Base-by-base conservation (phyloP, 352 stramenopile genomes). In the Globisporangium lucens region DNA sequence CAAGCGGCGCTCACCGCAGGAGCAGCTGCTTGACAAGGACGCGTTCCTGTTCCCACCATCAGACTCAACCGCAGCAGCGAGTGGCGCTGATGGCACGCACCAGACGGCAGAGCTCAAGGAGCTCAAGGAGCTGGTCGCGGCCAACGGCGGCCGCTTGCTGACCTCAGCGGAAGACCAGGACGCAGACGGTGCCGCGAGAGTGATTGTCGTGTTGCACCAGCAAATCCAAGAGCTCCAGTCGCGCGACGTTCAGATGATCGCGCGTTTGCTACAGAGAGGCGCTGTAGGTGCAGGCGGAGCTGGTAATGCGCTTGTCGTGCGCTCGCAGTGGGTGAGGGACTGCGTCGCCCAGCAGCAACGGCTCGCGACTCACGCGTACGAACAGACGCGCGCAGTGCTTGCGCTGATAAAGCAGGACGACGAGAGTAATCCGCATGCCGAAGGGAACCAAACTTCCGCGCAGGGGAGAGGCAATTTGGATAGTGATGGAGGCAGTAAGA, bases 301-400 rank as follows among this genome's bases (percentile, higher is more conserved):
- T 58, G 13, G 27, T 10, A 27, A 47, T 29, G 68, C 75, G 3
- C 52, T 70, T 15, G 63, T 87, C 2, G 41, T 86, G 58, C 53
- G 53, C 15, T 24, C 76, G 4, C 70, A 82, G 49, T 91, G 83
- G 83, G 71, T 82, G 49, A 41, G 59, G 1, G 75, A 83, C 68
- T 76, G 73, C 67, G 70, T 73, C 6, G 22, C 71, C 49, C 69
- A 78, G 71, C 78, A 78, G 52, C 69, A 66, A 57, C 69, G 79
- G 6, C 73, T 86, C 38, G 69, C 67, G 17, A 72, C 63, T 4
- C 53, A 63, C 30, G 17, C 60, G 46, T 68, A 66, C 67, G 67
- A 72, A 17, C 55, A 65, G 38, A 61, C 49, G 27, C 61, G 61
- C 2, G 51, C 41, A 6, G 52, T 63, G 46, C 46, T 64, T 12